phyloP scores from a whole-genome alignment of 2,329 filamentous ascomycete genomes.

The Lasiodiplodia theobromae region DNA sequence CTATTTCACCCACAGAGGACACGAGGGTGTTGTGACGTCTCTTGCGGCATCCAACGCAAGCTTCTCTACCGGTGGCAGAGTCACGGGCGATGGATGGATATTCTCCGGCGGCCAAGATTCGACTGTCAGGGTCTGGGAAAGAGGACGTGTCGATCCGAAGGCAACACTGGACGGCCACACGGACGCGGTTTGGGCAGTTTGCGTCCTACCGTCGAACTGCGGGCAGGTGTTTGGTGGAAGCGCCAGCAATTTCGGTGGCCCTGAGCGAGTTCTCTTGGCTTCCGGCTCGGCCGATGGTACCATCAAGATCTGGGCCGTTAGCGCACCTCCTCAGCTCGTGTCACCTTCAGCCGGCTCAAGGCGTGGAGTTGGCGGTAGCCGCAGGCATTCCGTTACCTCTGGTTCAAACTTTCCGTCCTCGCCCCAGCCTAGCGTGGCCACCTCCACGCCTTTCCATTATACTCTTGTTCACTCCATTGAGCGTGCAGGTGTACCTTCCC shows the following conservation, averaged over 20 bases:
- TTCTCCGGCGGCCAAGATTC: slow-evolving; percentile 97
- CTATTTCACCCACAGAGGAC: slow-evolving; percentile 94
- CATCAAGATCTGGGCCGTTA: slow-evolving; percentile 93
- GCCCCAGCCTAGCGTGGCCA: slow-evolving; percentile 87
- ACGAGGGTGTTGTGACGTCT: slow-evolving; percentile 87
- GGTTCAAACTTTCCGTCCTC: slow-evolving; percentile 90
- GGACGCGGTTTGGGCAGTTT: slow-evolving; percentile 95
- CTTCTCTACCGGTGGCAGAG: slow-evolving; percentile 87
- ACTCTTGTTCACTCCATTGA: slow-evolving; percentile 87
- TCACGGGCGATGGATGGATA: slow-evolving; percentile 94
- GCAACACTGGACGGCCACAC: slow-evolving; percentile 93
- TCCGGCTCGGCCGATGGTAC: slow-evolving; percentile 91
- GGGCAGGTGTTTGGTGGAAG: slow-evolving; percentile 79
- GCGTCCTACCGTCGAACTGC: slow-evolving; percentile 84
- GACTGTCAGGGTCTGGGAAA: slow-evolving; percentile 93
- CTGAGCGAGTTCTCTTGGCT: slow-evolving; percentile 87
- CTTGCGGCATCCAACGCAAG: slow-evolving; percentile 88
- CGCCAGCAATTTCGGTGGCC: slow-evolving; percentile 74
- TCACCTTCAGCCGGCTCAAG: slow-evolving; percentile 79
- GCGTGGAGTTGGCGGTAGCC: slow-evolving; percentile 74
- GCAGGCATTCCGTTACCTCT: slow-evolving; percentile 91
- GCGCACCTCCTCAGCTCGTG: slow-evolving; percentile 82
- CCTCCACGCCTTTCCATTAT: slow-evolving; percentile 84
- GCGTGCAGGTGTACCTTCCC: slow-evolving; percentile 73
- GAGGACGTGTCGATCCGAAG: slow-evolving; percentile 92